phyloP scores from a whole-genome alignment of 2,329 filamentous ascomycete species.

The Calcarisporium arbuscula region DNA sequence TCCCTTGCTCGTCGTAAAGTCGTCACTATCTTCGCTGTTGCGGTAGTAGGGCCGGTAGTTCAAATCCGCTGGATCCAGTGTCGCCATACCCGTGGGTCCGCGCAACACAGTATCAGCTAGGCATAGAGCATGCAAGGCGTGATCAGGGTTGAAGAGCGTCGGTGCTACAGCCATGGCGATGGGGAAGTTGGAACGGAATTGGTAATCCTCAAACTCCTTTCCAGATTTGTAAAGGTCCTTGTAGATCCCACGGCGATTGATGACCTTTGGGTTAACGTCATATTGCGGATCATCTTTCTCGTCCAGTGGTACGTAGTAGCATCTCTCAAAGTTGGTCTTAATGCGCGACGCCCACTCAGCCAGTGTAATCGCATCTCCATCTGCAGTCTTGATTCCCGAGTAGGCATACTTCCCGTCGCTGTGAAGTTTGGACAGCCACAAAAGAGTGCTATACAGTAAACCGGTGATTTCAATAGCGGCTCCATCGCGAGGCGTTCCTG shows the following conservation, averaged over 20 bases:
- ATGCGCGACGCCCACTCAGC: constrained; percentile 73
- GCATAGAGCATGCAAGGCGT: constrained; percentile 74
- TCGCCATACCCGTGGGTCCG: constrained; percentile 91
- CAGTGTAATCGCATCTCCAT: constrained; percentile 60
- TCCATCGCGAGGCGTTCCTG: constrained; percentile 93
- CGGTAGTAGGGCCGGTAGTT: constrained; percentile 94
- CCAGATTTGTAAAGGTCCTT: constrained; percentile 93
- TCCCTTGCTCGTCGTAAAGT: constrained; percentile 89
- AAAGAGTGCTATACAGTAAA: constrained; percentile 80
- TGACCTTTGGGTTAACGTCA: constrained; percentile 69
- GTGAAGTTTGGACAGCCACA: constrained; percentile 68
- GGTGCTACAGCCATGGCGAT: constrained; percentile 95
- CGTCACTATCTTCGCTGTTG: constrained; percentile 86
- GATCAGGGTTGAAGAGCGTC: constrained; percentile 70
- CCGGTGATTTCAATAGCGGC: constrained; percentile 94
- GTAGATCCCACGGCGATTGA: constrained; percentile 95
- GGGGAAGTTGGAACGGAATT: constrained; percentile 87
- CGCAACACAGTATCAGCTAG: constrained; percentile 73
- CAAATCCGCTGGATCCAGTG: constrained; percentile 81
- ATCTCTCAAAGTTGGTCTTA: constrained; percentile 81
- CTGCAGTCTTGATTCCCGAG: constrained; percentile 61
- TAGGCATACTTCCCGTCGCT: constrained; percentile 66
- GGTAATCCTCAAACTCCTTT: constrained; percentile 97
- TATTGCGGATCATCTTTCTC: constrained; percentile 66
- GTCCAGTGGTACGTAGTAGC: constrained; percentile 76